Conservation (phyloP, 768 basidiomycete genomes). For the Xanthoconium stramineum region DNA sequence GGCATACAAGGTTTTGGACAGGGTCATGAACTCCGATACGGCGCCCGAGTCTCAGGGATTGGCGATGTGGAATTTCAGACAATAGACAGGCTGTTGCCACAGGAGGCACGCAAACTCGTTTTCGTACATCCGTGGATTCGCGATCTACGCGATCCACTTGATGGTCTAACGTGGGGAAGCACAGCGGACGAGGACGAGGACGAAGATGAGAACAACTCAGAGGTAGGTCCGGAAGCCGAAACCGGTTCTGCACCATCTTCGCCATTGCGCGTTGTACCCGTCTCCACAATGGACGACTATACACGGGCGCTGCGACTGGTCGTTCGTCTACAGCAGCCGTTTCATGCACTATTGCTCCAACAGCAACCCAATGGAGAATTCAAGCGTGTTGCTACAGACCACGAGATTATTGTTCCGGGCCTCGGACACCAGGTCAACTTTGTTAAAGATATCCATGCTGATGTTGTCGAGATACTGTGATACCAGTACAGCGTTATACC, state of each 20-base stretch:
- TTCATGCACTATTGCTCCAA: background rate
- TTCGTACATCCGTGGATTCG: no score
- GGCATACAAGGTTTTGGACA: background rate
- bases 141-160: background rate
- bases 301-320: conserved; percentile 1
- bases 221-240: background rate
- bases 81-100: background rate
- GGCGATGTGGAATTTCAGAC: conserved; percentile 2
- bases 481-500: no score
- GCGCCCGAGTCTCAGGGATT: background rate
- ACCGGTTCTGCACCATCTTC: no score
- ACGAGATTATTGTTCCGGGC: background rate
- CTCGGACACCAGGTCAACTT: background rate
- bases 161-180: background rate
- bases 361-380: background rate
- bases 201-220: background rate
- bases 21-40: background rate
- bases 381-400: background rate
- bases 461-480: background rate
- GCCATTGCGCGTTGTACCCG: no score
- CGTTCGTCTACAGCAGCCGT: background rate
- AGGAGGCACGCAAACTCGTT: background rate
- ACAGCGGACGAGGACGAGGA: background rate
- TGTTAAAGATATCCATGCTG: background rate
- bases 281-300: no score